These are phyloP conservation scores for Beta vulgaris DNA, from an alignment of 148 eudicot species.

Conservation along the genomic window DNA sequence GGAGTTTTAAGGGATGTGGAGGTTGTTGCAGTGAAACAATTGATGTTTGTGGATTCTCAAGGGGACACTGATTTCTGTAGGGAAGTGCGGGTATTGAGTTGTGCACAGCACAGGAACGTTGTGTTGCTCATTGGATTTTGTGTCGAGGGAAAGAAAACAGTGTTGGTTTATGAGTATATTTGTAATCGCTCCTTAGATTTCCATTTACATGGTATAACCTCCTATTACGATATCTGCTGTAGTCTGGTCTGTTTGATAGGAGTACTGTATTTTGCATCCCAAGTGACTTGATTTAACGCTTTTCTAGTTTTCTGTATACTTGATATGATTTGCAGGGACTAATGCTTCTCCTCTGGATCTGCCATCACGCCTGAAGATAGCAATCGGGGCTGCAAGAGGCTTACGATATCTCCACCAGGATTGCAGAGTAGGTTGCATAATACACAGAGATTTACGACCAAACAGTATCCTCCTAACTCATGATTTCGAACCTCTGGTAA, in stretches of 20 bases:
- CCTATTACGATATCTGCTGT: no score
- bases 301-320: neutral
- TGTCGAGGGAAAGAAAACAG: conserved; percentile 51
- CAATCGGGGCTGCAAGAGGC: conserved; percentile 85
- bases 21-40: conserved; percentile 71
- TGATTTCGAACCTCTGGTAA: conserved; percentile 90
- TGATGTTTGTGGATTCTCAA: conserved; percentile 62
- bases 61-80: conserved; percentile 81
- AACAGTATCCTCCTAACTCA: conserved; percentile 84
- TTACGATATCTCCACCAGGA: conserved; percentile 92
- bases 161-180: conserved; percentile 73
- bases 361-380: conserved; percentile 64
- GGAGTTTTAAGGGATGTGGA: conserved; percentile 70
- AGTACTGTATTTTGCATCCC: no score
- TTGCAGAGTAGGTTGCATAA: conserved; percentile 86
- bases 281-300: no score
- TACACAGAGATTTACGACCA: conserved; percentile 82
- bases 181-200: conserved; percentile 83
- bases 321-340: conserved; percentile 41
- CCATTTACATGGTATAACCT: conserved; percentile 67
- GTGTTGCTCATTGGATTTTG: conserved; percentile 87
- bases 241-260: no score
- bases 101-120: conserved; percentile 93
- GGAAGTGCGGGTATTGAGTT: conserved; percentile 76
- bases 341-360: conserved; percentile 49